Evolutionary conservation across 2,329 filamentous ascomycete genomes (phyloP).

Genomic region (Trichoderma sp.): DNA sequence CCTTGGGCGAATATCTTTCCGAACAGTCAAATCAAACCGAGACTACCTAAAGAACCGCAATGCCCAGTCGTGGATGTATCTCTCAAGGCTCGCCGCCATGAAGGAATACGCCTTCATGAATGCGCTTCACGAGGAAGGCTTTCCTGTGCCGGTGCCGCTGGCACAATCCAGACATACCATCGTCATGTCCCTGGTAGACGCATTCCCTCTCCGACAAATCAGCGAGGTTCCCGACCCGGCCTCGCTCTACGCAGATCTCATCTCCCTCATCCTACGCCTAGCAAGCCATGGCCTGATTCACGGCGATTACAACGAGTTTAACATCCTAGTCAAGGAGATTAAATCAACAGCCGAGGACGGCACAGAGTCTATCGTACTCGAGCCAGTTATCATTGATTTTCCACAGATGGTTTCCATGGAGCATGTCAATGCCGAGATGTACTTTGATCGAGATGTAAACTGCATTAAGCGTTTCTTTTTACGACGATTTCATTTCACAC

Average conservation of each 20-base stretch:
- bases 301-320: constrained; percentile 99
- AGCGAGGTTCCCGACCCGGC: constrained; percentile 79
- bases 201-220: constrained; percentile 87
- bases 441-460: constrained; percentile 93
- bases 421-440: constrained; percentile 90
- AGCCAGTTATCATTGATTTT: constrained; percentile 92
- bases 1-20: constrained; percentile 92
- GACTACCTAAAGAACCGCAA: constrained; percentile 85
- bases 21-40: constrained; percentile 91
- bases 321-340: constrained; percentile 87
- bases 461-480: constrained; percentile 96
- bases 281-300: constrained; percentile 89
- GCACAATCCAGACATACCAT: constrained; percentile 92
- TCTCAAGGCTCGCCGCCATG: constrained; percentile 85
- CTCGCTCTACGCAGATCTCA: constrained; percentile 85
- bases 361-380: constrained; percentile 51
- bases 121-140: constrained; percentile 76
- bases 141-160: constrained; percentile 84
- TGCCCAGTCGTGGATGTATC: constrained; percentile 95
- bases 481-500: constrained; percentile 82
- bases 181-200: constrained; percentile 91
- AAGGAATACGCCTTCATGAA: constrained; percentile 96
- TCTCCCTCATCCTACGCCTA: constrained; percentile 78
- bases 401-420: constrained; percentile 97
- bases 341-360: constrained; percentile 41